Base-by-base conservation (phyloP, 441 rosid species). In the Pelargonium exstipulatum region DNA sequence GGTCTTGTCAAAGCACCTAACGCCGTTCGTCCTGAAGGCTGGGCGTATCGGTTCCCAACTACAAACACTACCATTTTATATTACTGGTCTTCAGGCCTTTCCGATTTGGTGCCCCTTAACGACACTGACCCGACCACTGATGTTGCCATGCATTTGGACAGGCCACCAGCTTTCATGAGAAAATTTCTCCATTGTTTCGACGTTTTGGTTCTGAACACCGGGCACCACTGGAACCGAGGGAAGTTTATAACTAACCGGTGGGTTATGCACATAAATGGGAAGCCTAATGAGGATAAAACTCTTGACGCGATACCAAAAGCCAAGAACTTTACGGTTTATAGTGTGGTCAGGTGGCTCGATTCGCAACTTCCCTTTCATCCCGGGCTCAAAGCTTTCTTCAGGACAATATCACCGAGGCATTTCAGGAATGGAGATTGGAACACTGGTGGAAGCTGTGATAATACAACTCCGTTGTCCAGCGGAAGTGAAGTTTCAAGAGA, bases 381-480 rank as follows among this genome's bases (percentile, higher is more conserved):
- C 2, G 69, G 62, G 9, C 81, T 88, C 9, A 83, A 78, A 74
- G 90, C 78, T 55, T 90, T 90, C 86, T 87, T 85, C 57, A 81
- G 94, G 51, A 88, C 90, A 18, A 79, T 85, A 40, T 87, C 92
- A 6, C 94, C 92, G 0, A 75, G 92, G 64, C 94, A 90, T 77
- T 90, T 88, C 79, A 71, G 9, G 29, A 79, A 85, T 32, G 94
- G 96, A 70, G 94, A 90, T 48, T 83, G 96, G 94, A 87, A 90
- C 68, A 87, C 82, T 0, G 94, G 92, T 18, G 96, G 96, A 24
- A 87, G 78, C 78, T 88, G 90, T 62, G 86, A 84, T 62, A 85
- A 85, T 74, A 87, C 84, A 0, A 66, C 42, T 3, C 92, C 89
- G 3, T 68, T 88, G 74, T 82, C 85, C 18, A 42, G 74, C 71